Percentiles rank a stretch among this genome's conserved stretches.
Evolutionary conservation across 2,329 filamentous ascomycete genomes (phyloP).

Genomic region (Sporothrix dimorphospora): DNA sequence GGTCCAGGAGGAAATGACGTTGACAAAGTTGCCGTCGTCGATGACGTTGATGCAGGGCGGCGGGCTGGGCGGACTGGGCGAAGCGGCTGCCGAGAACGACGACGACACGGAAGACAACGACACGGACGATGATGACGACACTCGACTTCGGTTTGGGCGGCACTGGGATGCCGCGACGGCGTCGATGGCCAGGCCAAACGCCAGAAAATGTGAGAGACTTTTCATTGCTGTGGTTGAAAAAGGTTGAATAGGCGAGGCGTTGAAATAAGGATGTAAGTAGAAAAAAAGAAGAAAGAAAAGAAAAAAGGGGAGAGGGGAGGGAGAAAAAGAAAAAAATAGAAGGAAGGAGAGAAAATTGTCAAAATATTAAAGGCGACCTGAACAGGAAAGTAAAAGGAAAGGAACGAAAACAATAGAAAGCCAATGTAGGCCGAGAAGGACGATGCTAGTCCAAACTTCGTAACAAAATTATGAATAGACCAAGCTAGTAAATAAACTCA

Average conservation of each 20-base stretch:
- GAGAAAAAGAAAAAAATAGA: background rate
- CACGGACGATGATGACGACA: background rate
- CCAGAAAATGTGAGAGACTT: background rate
- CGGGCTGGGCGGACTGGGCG: background rate
- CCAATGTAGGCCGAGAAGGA: background rate
- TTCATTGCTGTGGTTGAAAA: background rate
- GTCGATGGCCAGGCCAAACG: background rate
- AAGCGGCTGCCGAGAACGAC: background rate
- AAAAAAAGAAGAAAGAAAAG: background rate
- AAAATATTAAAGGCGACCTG: background rate
- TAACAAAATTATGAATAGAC: background rate
- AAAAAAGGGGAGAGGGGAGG: background rate
- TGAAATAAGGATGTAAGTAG: background rate
- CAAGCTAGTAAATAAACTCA: background rate
- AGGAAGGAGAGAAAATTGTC: background rate
- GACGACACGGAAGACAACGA: background rate
- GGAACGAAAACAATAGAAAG: background rate
- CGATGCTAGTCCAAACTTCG: background rate
- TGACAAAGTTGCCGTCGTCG: background rate
- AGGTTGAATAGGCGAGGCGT: too few relatives aligned
- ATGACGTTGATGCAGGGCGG: background rate
- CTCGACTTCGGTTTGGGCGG: background rate
- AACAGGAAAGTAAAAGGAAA: background rate
- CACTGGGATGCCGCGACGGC: background rate
- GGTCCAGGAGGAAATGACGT: background rate